Base-by-base conservation (phyloP, 345 rosid genomes). In the Zanthoxylum bungeanum region DNA sequence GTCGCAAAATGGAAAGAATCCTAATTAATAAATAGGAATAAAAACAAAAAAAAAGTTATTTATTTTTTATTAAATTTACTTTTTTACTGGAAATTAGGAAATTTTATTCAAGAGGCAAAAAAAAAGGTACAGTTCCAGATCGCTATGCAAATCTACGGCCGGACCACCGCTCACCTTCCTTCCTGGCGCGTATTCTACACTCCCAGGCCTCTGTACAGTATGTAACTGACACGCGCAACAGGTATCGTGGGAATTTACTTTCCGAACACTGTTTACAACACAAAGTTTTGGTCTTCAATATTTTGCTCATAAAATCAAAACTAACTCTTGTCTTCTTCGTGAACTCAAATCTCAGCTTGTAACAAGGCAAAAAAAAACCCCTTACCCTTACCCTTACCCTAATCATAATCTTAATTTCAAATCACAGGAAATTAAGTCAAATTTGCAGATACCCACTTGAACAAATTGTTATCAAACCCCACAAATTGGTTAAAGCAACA, bases 341-440 rank as follows among this genome's bases (percentile, higher is more conserved):
- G 40, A 4, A 36, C 21, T 17, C 42, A 50, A 58, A 66, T 50
- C 72, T 50, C 14, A 74, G 62, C 53, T 21, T 21, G 27, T 47
- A 59, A 6, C 7, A 9, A 37, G n/a, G n/a, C n/a, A 4, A 71
- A 71, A 69, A n/a, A n/a, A n/a, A n/a, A n/a, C n/a, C n/a, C n/a
- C n/a, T n/a, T n/a, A n/a, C n/a, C n/a, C n/a, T n/a, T n/a, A n/a
- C 70, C 66, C 75, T 67, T 40, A 59, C 69, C 79, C 73, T 60
- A 60, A 44, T 59, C 44, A 16, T 27, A 62, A 40, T 25, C 28
- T 21, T 3, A 3, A 44, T 14, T 56, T 56, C 37, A 30, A 28
- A 16, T 9, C 37, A 6, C 21, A 11, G 2, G 36, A n/a, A 14
- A 0, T 17, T 14, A 16, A 58, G 40, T 31, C 19, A 31, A 30